A percentile compares a stretch with the other conserved stretches of the same genome.
Conservation (phyloP, 148 eudicot species). For the Diospyros lotus region DNA sequence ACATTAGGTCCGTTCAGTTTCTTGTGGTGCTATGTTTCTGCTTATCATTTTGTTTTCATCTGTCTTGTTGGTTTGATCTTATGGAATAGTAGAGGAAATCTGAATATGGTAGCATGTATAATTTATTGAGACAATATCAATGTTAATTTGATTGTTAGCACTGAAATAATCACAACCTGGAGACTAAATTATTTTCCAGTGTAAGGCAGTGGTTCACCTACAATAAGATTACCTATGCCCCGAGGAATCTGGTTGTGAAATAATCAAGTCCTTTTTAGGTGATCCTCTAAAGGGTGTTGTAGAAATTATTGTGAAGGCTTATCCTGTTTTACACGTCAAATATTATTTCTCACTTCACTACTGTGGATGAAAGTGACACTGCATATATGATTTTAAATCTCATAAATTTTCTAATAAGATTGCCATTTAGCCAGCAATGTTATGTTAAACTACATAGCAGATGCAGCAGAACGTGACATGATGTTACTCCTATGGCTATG, state of each 20-base stretch:
- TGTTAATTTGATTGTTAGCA: neutral
- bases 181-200: neutral
- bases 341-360: neutral
- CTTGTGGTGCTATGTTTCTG: neutral
- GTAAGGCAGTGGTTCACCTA: neutral
- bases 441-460: neutral
- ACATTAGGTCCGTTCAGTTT: conserved; percentile 38
- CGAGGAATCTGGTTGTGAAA: neutral
- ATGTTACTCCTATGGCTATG: neutral
- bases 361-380: neutral
- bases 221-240: neutral
- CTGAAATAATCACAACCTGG: neutral
- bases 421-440: neutral
- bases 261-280: too few relatives aligned
- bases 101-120: neutral
- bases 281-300: too few relatives aligned
- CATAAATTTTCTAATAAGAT: too few relatives aligned
- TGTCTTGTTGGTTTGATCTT: neutral
- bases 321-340: neutral
- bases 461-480: neutral
- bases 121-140: too few relatives aligned
- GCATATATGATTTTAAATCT: neutral
- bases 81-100: neutral
- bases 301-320: too few relatives aligned
- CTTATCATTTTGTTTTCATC: conserved; percentile 1